Conservation (phyloP, 306 rosid species). For the Canavalia gladiata region DNA sequence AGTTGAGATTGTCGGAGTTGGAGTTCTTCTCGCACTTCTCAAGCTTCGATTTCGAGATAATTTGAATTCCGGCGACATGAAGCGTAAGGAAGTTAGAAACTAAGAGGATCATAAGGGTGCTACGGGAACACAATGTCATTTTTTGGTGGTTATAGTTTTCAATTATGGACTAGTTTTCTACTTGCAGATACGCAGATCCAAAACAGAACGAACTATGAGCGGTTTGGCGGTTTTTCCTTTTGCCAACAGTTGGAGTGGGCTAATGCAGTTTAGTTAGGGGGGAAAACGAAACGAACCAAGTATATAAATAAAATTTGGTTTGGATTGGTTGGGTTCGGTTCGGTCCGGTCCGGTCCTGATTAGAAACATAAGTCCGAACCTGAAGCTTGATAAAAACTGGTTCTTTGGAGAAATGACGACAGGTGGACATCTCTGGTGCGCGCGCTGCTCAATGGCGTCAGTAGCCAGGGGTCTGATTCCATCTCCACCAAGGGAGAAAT, state of each 20-base stretch:
- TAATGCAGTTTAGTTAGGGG: background rate
- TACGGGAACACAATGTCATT: constrained; percentile 31
- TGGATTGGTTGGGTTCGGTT: no score
- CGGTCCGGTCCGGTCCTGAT: no score
- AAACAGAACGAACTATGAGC: background rate
- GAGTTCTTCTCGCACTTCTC: constrained; percentile 87
- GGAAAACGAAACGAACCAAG: no score
- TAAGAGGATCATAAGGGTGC: constrained; percentile 41
- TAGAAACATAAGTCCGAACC: no score
- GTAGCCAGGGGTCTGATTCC: no score
- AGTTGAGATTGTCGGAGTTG: constrained; percentile 69
- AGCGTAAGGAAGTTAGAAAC: constrained; percentile 45
- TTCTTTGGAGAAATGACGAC: no score
- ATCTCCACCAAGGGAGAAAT: no score
- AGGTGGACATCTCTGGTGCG: no score
- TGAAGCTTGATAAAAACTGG: no score
- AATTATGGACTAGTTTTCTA: background rate
- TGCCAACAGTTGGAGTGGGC: background rate
- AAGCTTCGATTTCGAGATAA: constrained; percentile 91
- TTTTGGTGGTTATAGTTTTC: constrained; percentile 24
- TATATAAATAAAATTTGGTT: no score
- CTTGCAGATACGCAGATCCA: background rate
- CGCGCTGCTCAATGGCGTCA: no score
- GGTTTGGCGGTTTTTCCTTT: constrained; percentile 42
- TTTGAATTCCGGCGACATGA: constrained; percentile 62